phyloP scores from a whole-genome alignment of 495 filamentous ascomycete genomes.

The Aspergillus bertholletiae region DNA sequence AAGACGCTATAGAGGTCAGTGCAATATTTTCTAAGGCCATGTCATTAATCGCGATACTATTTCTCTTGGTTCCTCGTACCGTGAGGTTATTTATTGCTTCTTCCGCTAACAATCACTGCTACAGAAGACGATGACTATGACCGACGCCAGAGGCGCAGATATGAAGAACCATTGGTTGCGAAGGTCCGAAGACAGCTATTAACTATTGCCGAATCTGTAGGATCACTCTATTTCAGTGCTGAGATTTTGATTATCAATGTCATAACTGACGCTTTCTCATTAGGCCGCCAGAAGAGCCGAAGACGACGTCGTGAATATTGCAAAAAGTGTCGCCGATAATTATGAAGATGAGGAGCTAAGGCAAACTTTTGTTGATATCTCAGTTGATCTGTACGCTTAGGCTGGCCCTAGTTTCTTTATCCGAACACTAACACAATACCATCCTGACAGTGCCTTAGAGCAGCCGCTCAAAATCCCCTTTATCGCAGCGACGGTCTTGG shows the following conservation, averaged over 20 bases:
- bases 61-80: neutral
- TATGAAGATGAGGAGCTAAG: conserved; percentile 75
- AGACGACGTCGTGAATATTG: conserved; percentile 75
- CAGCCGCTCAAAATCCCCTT: conserved; percentile 97
- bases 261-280: conserved; percentile 12
- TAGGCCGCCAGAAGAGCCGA: conserved; percentile 72
- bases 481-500: conserved; percentile 73
- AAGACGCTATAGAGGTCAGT: conserved; percentile 54
- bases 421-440: conserved; percentile 1
- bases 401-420: neutral
- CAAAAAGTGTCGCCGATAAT: conserved; percentile 70
- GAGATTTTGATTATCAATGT: neutral
- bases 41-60: neutral
- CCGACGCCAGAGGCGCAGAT: conserved; percentile 70
- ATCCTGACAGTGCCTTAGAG: conserved; percentile 56
- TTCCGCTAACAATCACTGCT: conserved; percentile 5
- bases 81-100: neutral
- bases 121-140: conserved; percentile 75
- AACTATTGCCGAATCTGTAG: conserved; percentile 77
- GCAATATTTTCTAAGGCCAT: neutral
- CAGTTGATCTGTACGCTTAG: conserved; percentile 65
- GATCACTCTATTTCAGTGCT: conserved; percentile 10
- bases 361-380: conserved; percentile 63
- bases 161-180: conserved; percentile 71
- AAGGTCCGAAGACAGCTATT: conserved; percentile 79